phyloP scores from a whole-genome alignment of 2,329 filamentous ascomycete species.

The Cercospora zeina region DNA sequence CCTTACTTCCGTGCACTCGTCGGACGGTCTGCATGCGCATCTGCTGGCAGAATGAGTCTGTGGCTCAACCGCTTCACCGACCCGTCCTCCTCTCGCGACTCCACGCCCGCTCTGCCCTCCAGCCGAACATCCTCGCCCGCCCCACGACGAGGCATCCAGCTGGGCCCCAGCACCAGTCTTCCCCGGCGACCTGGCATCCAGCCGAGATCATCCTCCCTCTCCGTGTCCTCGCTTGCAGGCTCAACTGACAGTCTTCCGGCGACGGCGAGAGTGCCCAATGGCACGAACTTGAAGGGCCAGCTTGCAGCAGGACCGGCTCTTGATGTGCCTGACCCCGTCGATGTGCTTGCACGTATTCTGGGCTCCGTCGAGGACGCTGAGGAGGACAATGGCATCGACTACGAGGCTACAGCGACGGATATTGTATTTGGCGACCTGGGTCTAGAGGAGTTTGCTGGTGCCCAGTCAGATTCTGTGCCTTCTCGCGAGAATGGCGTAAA shows the following conservation, averaged over 20 bases:
- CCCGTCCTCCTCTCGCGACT: slow-evolving; percentile 49
- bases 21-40: neutral
- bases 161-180: slow-evolving; percentile 64
- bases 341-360: slow-evolving; percentile 65
- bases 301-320: slow-evolving; percentile 51
- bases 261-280: slow-evolving; percentile 65
- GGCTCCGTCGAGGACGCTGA: slow-evolving; percentile 40
- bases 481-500: slow-evolving; percentile 32
- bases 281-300: slow-evolving; percentile 65
- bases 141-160: slow-evolving; percentile 65
- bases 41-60: slow-evolving; percentile 54
- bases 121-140: slow-evolving; percentile 72
- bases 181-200: slow-evolving; percentile 67
- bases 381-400: slow-evolving; percentile 42
- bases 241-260: slow-evolving; percentile 74
- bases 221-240: slow-evolving; percentile 69
- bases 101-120: slow-evolving; percentile 62
- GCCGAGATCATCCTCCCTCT: slow-evolving; percentile 74
- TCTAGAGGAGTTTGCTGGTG: slow-evolving; percentile 67
- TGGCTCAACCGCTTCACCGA: slow-evolving; percentile 80
- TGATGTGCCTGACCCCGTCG: slow-evolving; percentile 67
- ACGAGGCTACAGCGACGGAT: slow-evolving; percentile 56
- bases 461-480: slow-evolving; percentile 30
- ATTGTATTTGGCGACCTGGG: slow-evolving; percentile 79
- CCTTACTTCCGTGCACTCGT: neutral